phyloP scores from a whole-genome alignment of 345 rosid species.

The Erysimum cheiranthoides region DNA sequence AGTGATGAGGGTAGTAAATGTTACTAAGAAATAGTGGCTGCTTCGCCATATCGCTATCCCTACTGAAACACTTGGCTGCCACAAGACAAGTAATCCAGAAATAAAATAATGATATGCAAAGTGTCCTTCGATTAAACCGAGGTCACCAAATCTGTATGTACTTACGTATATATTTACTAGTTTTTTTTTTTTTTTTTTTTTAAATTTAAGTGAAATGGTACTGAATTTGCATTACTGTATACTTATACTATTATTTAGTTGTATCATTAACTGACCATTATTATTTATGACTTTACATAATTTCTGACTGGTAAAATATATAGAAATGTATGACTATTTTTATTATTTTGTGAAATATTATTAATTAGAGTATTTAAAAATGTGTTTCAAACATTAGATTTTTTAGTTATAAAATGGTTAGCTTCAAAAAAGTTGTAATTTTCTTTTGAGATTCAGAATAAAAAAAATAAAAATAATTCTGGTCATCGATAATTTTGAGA shows the following conservation, averaged over 20 bases:
- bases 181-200: too few relatives aligned
- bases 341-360: too few relatives aligned
- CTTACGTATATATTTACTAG: not conserved
- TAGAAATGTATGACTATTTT: too few relatives aligned
- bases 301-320: too few relatives aligned
- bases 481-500: constrained; percentile 39
- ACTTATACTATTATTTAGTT: too few relatives aligned
- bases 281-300: too few relatives aligned
- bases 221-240: too few relatives aligned
- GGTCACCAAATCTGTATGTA: constrained; percentile 35
- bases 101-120: constrained; percentile 12
- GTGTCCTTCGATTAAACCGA: constrained; percentile 49
- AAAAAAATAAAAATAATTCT: constrained; percentile 16
- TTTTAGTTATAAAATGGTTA: not conserved
- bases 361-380: too few relatives aligned
- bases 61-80: constrained; percentile 29
- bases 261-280: too few relatives aligned
- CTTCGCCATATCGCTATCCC: constrained; percentile 35
- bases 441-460: not conserved
- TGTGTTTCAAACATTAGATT: too few relatives aligned
- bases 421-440: not conserved
- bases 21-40: not conserved
- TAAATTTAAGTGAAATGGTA: too few relatives aligned
- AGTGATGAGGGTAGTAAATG: not conserved
- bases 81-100: constrained; percentile 22